phyloP scores from a whole-genome alignment of 1,284 basidiomycete genomes.

The Sporisorium iseilematis-ciliati region DNA sequence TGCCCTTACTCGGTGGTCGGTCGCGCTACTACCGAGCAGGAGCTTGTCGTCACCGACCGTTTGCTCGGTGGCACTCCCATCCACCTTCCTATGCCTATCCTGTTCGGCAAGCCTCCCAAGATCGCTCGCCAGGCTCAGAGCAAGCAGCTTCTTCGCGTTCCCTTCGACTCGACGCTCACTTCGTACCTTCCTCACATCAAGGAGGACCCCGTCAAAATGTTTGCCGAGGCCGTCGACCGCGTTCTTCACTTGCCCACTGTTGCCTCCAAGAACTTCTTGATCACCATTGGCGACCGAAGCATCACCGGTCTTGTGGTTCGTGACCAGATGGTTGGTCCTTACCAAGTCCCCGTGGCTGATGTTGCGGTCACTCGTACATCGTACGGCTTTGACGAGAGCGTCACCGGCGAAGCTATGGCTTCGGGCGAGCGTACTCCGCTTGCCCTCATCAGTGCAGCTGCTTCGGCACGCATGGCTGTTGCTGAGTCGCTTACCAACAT shows the following conservation, averaged over 20 bases:
- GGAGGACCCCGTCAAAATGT: constrained; percentile 71
- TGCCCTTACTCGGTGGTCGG: constrained; percentile 95
- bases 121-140: constrained; percentile 84
- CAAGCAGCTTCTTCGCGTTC: constrained; percentile 73
- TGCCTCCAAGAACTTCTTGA: constrained; percentile 95
- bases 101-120: constrained; percentile 96
- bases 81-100: constrained; percentile 89
- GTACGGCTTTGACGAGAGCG: constrained; percentile 86
- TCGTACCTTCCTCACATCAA: constrained; percentile 74
- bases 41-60: constrained; percentile 89
- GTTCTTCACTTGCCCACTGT: constrained; percentile 92
- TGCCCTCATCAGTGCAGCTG: constrained; percentile 85
- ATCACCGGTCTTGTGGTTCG: constrained; percentile 94
- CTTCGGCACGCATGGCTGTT: constrained; percentile 95
- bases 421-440: constrained; percentile 96
- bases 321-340: constrained; percentile 99
- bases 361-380: constrained; percentile 93
- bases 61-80: constrained; percentile 85
- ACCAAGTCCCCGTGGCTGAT: constrained; percentile 97
- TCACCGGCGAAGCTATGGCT: constrained; percentile 90
- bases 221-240: constrained; percentile 77
- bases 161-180: constrained; percentile 81
- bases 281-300: constrained; percentile 95
- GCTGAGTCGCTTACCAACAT: constrained; percentile 94
- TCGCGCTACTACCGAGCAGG: constrained; percentile 79